These are phyloP conservation scores for Pogostemon cablin DNA, from an alignment of 257 asterid genomes.

Conservation along the genomic window DNA sequence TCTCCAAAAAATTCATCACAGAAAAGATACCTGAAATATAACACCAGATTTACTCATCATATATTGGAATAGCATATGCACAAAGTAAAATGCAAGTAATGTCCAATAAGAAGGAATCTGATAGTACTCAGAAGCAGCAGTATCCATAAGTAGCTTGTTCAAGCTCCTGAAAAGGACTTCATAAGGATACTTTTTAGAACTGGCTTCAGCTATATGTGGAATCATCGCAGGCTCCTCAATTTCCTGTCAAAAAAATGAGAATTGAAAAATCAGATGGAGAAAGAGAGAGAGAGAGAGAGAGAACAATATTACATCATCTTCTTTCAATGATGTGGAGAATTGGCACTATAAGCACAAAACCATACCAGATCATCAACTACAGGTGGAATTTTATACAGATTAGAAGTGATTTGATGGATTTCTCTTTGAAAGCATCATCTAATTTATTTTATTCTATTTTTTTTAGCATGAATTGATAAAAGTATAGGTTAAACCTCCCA, in stretches of 20 bases:
- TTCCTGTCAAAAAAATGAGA: conserved; percentile 59
- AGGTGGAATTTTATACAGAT: neutral
- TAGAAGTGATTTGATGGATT: conserved; percentile 5
- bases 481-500: conserved; percentile 20
- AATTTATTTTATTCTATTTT: neutral
- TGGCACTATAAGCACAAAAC: conserved; percentile 14
- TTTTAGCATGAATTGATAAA: conserved; percentile 14
- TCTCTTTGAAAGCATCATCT: neutral
- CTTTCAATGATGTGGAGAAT: conserved; percentile 14
- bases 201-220: conserved; percentile 99
- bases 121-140: conserved; percentile 96
- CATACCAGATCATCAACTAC: conserved; percentile 4
- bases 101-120: conserved; percentile 24
- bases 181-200: conserved; percentile 93
- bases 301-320: conserved; percentile 20
- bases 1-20: conserved; percentile 98
- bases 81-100: conserved; percentile 16
- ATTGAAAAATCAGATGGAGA: conserved; percentile 16
- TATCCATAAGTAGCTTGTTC: conserved; percentile 98
- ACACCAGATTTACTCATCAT: conserved; percentile 29
- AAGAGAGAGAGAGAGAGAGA: neutral
- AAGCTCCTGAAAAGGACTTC: conserved; percentile 99
- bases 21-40: conserved; percentile 80
- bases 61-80: conserved; percentile 20
- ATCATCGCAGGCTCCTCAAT: conserved; percentile 97